Evolutionary conservation across 352 stramenopile genomes (phyloP).

Genomic region (Globisporangium camurandrum): DNA sequence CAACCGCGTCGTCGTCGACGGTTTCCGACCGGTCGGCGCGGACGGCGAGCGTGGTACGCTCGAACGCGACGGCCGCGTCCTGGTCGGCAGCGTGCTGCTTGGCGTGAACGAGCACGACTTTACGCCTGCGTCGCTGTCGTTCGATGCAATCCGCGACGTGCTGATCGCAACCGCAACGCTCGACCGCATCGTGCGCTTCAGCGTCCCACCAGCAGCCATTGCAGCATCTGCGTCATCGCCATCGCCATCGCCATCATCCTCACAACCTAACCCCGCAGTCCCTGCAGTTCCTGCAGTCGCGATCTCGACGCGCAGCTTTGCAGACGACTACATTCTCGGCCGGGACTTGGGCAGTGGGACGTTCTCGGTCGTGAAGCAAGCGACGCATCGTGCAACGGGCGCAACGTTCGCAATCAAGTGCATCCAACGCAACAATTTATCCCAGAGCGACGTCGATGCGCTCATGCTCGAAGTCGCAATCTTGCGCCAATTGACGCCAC

Average conservation of each 20-base stretch:
- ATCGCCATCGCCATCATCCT: not conserved
- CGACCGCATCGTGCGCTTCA: conserved; percentile 57
- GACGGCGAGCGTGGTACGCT: conserved; percentile 35
- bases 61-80: conserved; percentile 30
- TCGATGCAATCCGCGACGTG: conserved; percentile 65
- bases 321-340: conserved; percentile 56
- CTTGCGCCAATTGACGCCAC: conserved; percentile 77
- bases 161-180: conserved; percentile 51
- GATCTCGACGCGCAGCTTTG: conserved; percentile 27
- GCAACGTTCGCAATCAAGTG: conserved; percentile 55
- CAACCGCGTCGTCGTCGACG: conserved; percentile 57
- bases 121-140: conserved; percentile 30
- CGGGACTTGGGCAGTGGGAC: conserved; percentile 43
- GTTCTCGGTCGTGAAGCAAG: conserved; percentile 55
- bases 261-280: not conserved
- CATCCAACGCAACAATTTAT: conserved; percentile 39
- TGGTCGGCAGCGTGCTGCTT: conserved; percentile 38
- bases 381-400: conserved; percentile 33
- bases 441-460: conserved; percentile 50
- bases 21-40: conserved; percentile 52
- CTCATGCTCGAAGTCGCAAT: conserved; percentile 76
- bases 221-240: not conserved
- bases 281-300: not conserved
- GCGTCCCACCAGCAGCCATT: conserved; percentile 34
- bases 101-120: conserved; percentile 75